Evolutionary conservation across 139 green algal genomes (phyloP).

Genomic region (Chlorella vulgaris): DNA sequence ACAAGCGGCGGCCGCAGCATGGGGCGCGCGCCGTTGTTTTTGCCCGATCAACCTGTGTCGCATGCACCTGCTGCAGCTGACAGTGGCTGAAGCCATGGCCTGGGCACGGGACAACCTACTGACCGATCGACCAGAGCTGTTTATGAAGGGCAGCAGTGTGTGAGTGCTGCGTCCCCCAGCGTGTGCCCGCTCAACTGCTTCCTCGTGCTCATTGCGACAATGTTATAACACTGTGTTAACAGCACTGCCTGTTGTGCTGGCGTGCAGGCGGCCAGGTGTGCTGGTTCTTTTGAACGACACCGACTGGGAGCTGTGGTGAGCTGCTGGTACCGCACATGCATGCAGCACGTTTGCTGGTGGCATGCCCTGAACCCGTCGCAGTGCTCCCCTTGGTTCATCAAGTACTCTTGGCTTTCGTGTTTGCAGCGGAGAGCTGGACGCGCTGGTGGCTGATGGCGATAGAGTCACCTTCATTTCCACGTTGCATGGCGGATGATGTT

Average conservation of each 20-base stretch:
- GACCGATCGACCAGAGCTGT: constrained; percentile 84
- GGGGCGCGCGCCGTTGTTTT: neutral
- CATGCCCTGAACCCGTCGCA: neutral
- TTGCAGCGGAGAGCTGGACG: constrained; percentile 73
- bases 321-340: neutral
- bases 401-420: neutral
- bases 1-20: neutral
- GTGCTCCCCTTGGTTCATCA: neutral
- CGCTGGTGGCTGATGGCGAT: constrained; percentile 75
- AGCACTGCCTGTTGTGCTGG: neutral
- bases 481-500: constrained; percentile 86
- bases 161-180: constrained; percentile 43
- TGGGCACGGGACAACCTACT: constrained; percentile 80
- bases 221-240: neutral
- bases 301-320: constrained; percentile 93
- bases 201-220: neutral
- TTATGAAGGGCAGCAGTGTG: constrained; percentile 86
- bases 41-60: neutral
- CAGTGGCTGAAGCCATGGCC: constrained; percentile 62
- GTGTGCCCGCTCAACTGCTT: neutral
- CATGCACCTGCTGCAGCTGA: constrained; percentile 47
- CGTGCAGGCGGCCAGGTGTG: constrained; percentile 84
- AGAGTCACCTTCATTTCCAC: constrained; percentile 93
- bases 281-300: constrained; percentile 94
- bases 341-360: neutral